Base-by-base conservation (phyloP, 2,329 filamentous ascomycete genomes). In the Ophiocordyceps sinensis region DNA sequence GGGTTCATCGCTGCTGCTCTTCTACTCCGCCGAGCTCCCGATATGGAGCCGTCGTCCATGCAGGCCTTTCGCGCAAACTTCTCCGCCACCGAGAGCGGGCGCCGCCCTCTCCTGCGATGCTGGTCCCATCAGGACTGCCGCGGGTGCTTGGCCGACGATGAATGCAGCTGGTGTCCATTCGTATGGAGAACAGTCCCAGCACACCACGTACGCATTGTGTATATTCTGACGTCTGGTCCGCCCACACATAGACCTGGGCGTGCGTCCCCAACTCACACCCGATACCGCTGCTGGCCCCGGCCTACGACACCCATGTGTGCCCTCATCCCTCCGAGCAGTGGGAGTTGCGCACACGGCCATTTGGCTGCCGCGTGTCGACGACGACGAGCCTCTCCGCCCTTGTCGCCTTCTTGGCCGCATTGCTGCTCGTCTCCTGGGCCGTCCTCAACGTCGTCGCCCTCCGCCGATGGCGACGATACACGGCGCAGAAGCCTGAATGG, bases 101-200 rank as follows among this genome's bases (percentile, higher is more conserved):
- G 63, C 31, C 59, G 61, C 12, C 65, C 69, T 45, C 55, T 75
- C 23, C 51, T 54, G 19, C 61, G 66, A 39, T 75, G 71, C 53
- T 77, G 71, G 73, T 53, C 55, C 11, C 63, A 62, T 26, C 66
- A 73, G 49, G 61, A 65, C 32, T 75, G 71, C 48, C 53, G 54
- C 11, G 51, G 54, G 10, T 77, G 73, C 52, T 56, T 76, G 9
- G 46, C 47, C 31, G 47, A 60, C 17, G 46, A 60, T 4, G 54
- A 61, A 39, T 73, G 70, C 47, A 68, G 66, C 44, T 73, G 70
- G 70, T 73, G 69, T 53, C 69, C 70, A 15, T 70, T 65, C 51
- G 70, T 73, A 59, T 40, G 65, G 13, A 55, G 21, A 36, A 14
- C 36, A 40, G 15, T 17, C 19, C 8, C 26, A 15, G 4, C 9